Evolutionary conservation across 2,329 filamentous ascomycete species (phyloP), one percentile per base, ranked within the genome.

Genomic region (Talaromyces marneffei): DNA sequence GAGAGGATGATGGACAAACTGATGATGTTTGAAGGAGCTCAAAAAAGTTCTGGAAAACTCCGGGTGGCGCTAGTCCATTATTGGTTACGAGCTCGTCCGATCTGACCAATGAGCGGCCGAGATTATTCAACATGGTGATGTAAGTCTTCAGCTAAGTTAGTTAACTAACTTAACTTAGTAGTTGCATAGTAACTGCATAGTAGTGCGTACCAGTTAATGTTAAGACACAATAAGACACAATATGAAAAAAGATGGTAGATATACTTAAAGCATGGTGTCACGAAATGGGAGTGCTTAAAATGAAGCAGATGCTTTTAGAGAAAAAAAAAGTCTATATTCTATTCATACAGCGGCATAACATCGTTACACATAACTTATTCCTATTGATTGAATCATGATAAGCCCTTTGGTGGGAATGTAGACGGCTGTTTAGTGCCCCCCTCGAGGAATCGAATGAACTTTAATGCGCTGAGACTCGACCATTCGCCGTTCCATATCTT

Each of bases 401-500:
- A 70, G 37, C 82, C 83, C 67, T 83, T 86, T 2, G 91, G 91
- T 20, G 92, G 93, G 70, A 96, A 96, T 63, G 81, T 88, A 25
- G 89, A 88, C n/a, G 85, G 78, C 68, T 86, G 83, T 64, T 86
- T 82, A 12, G 74, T 78, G 3, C 91, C 91, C 31, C 83, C 80
- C 61, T 82, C 85, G 4, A 83, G 83, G 60, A 97, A 79, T 64
- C 91, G 87, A 63, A 91, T 81, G 82, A 92, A 97, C 63, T 87
- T 85, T 66, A 97, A 74, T 8, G 83, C 87, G 35, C 87, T 85
- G 64, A 97, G 81, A 68, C 88, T 88, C 8, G 89, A 83, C 93
- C 93, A 97, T 27, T 89, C 84, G 3, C 90, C 89, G 65, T 91
- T 89, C 91, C 92, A 97, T 23, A 82, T 80, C 65, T 85, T 82